phyloP scores from a whole-genome alignment of 306 rosid genomes.

The Rosa lucieae region DNA sequence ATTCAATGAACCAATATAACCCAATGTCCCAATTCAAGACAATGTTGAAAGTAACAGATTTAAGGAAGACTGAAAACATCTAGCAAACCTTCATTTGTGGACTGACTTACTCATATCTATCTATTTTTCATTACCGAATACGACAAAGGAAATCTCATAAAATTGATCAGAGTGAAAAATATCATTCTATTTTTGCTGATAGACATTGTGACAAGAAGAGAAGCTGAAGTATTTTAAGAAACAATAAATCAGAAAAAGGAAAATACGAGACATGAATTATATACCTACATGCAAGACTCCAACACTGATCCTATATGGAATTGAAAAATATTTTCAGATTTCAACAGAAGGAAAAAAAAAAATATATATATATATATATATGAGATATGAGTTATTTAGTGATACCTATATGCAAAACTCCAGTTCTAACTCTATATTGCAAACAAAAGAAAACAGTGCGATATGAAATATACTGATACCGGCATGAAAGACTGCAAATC shows the following conservation, averaged over 20 bases:
- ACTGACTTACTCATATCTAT: not conserved
- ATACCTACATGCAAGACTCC: not conserved
- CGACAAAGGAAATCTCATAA: not conserved
- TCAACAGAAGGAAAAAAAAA: not conserved
- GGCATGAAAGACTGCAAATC: not conserved
- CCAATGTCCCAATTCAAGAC: conserved; percentile 2
- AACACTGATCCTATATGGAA: conserved; percentile 1
- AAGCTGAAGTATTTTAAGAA: not conserved
- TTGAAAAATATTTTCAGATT: not conserved
- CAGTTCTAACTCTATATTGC: not conserved
- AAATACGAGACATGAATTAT: not conserved
- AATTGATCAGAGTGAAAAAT: not conserved
- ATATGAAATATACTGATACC: not conserved
- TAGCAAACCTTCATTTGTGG: not conserved
- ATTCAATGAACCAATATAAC: not conserved
- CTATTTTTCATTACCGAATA: not conserved
- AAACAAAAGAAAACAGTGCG: not conserved
- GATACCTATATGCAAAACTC: not conserved
- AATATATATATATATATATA: no score
- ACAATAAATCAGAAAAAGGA: not conserved
- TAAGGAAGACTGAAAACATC: not conserved
- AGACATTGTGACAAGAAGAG: not conserved
- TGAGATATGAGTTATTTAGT: not conserved
- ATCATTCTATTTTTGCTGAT: not conserved
- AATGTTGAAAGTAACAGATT: not conserved